Percentiles rank a stretch among this genome's conserved stretches.
Evolutionary conservation across 2,329 filamentous ascomycete species (phyloP).

Genomic region (Microsporum ferrugineum): DNA sequence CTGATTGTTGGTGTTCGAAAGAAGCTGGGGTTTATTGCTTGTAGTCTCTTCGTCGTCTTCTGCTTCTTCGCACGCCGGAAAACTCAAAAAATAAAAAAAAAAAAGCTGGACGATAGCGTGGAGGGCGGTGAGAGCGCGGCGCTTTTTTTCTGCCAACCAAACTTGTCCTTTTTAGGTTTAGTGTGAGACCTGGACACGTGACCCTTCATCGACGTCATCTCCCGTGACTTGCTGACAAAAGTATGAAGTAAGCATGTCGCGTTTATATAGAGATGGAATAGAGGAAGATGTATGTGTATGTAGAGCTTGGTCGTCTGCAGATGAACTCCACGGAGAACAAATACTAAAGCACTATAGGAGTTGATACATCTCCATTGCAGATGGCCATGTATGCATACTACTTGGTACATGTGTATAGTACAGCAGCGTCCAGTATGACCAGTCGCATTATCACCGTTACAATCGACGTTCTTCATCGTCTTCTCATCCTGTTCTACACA

Average conservation of each 20-base stretch:
- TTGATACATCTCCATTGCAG: too few species aligned
- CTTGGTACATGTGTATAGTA: too few species aligned
- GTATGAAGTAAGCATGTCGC: not conserved
- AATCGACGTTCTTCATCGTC: not conserved
- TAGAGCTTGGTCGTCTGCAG: not conserved
- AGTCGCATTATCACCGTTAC: not conserved
- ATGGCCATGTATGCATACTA: too few species aligned
- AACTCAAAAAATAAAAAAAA: constrained; percentile 1
- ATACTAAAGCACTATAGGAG: too few species aligned
- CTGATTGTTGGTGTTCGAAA: not conserved
- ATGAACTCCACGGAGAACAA: not conserved
- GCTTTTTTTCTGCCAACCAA: not conserved
- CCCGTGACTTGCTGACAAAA: not conserved
- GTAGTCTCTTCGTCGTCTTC: not conserved
- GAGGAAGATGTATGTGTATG: too few species aligned
- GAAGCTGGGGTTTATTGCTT: not conserved
- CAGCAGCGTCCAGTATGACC: not conserved
- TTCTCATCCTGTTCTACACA: not conserved
- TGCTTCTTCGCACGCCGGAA: not conserved
- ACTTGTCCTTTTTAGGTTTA: not conserved
- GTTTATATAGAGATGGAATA: too few species aligned
- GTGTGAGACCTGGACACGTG: not conserved
- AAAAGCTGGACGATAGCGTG: not conserved
- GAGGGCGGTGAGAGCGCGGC: constrained; percentile 5
- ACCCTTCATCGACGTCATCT: not conserved